Evolutionary conservation across 2,329 filamentous ascomycete species (phyloP), one percentile per base, ranked within the genome.

Genomic region (Aspergillus brunneoviolaceus): DNA sequence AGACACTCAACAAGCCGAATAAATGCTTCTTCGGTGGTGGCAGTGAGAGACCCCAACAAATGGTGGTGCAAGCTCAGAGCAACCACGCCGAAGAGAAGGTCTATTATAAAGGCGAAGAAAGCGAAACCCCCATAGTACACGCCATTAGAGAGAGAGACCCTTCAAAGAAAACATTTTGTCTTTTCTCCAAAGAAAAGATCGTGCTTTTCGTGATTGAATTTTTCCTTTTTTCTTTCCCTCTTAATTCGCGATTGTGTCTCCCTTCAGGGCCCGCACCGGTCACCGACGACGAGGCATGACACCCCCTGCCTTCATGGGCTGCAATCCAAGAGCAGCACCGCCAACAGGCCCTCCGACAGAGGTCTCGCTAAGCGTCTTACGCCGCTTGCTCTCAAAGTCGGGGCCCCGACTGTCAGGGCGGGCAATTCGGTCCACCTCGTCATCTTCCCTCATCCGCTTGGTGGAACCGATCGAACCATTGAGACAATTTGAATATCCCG

Each of bases 321-420:
- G 79, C 65, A 77, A 71, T 54, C 69, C 72, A 53, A 76, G 63
- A 51, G 75, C 70, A 10, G 75, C 67, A 5, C 76, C 75, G 16
- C 75, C 75, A 23, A 81, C 72, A 39, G 78, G 74, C 45, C 79
- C 78, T 39, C 81, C 80, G 48, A 83, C 77, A 5, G 72, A 72
- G 11, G 82, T 79, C 67, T 91, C 87, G 63, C 86, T 84, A 66
- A 90, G 82, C 0, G 90, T 93, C 81, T 93, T 94, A 64, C 91
- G 87, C 67, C 92, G 87, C 80, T 96, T 96, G 60, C 89, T 76
- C 23, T 83, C 82, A 51, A 89, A 80, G 49, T 88, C 85, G 49
- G 84, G 84, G 39, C 80, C 80, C 39, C 81, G 78, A 70, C 83
- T 87, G 45, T 85, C 82, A 23, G 88, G 84, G 12, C 89, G 87